A percentile compares a stretch with the other conserved stretches of the same genome.
Conservation (phyloP, 2,329 filamentous ascomycete genomes). For the Claviceps capensis region DNA sequence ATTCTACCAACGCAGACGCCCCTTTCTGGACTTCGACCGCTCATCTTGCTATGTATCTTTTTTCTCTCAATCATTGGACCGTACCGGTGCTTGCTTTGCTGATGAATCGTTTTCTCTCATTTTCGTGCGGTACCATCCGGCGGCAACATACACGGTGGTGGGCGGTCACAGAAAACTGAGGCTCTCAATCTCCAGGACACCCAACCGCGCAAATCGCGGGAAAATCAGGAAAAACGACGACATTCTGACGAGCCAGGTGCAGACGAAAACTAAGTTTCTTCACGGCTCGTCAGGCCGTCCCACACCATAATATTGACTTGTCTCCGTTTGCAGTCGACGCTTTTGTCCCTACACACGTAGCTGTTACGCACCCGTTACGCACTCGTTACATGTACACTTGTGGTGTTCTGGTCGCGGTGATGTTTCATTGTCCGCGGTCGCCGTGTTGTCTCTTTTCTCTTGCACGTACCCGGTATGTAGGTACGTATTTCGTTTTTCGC, state of each 20-base stretch:
- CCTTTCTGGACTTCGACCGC: background rate
- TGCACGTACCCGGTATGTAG: no score
- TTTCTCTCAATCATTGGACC: background rate
- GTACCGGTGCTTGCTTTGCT: background rate
- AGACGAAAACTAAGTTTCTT: conserved; percentile 6
- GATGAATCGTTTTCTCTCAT: background rate
- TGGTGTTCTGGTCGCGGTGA: no score
- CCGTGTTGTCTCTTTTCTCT: no score
- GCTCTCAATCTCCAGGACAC: background rate
- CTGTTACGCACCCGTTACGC: no score
- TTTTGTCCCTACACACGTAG: background rate
- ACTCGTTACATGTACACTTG: no score
- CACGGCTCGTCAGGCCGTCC: background rate
- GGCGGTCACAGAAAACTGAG: no score
- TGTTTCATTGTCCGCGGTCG: no score
- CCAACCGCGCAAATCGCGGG: background rate
- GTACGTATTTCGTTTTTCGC: no score
- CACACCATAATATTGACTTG: background rate
- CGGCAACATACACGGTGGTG: background rate
- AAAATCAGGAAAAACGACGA: background rate
- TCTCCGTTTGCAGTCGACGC: background rate
- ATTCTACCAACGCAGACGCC: background rate
- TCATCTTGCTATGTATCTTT: background rate
- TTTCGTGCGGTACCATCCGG: background rate
- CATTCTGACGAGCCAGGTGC: background rate